Conservation (phyloP, 1,284 basidiomycete species). For the Apiotrichum gracile region DNA sequence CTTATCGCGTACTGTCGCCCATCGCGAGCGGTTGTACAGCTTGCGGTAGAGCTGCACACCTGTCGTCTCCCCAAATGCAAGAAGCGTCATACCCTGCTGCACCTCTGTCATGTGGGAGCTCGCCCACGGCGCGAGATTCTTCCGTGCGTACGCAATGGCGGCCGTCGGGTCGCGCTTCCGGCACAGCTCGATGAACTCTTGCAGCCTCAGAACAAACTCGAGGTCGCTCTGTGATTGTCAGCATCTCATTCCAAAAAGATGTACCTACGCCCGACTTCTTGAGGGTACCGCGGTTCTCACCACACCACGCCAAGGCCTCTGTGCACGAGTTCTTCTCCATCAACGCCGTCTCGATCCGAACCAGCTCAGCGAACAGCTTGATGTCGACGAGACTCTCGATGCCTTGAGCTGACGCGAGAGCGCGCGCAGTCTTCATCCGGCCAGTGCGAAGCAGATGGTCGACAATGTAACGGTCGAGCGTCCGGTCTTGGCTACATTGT, state of each 20-base stretch:
- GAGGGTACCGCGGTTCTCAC: constrained; percentile 86
- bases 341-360: constrained; percentile 75
- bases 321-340: constrained; percentile 63
- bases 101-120: constrained; percentile 71
- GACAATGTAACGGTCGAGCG: constrained; percentile 79
- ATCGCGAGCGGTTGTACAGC: constrained; percentile 71
- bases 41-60: constrained; percentile 49
- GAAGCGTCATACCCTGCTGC: constrained; percentile 65
- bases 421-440: constrained; percentile 35
- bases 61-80: constrained; percentile 57
- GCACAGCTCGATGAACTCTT: constrained; percentile 92
- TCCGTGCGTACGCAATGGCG: constrained; percentile 79
- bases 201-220: constrained; percentile 90
- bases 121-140: constrained; percentile 76
- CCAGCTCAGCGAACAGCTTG: constrained; percentile 83
- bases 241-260: neutral
- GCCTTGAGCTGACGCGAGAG: constrained; percentile 27
- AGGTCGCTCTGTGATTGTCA: constrained; percentile 66
- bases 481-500: constrained; percentile 19
- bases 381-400: constrained; percentile 72
- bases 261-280: constrained; percentile 74
- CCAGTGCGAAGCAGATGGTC: constrained; percentile 74
- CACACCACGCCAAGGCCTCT: constrained; percentile 90
- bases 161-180: constrained; percentile 61
- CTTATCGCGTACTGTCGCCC: constrained; percentile 63